A percentile compares a stretch with the other conserved stretches of the same genome.
These are phyloP conservation scores for Spiromastix sp. DNA, from an alignment of 2,329 filamentous ascomycete species.

Conservation along the genomic window DNA sequence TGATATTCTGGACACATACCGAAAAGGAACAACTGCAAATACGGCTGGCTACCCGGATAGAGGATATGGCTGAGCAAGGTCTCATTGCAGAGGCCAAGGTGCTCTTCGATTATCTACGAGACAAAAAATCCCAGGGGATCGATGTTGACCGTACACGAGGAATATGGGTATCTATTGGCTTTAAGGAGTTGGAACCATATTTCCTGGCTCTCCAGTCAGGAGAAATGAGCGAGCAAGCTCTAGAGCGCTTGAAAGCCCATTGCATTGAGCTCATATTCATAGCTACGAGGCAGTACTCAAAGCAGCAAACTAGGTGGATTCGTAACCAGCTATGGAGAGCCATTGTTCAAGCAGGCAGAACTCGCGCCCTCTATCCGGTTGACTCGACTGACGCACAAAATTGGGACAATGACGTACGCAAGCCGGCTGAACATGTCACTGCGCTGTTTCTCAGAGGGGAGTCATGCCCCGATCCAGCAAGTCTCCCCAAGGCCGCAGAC, in stretches of 20 bases:
- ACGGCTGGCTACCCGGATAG: constrained; percentile 66
- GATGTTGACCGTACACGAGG: constrained; percentile 64
- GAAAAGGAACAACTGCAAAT: constrained; percentile 55
- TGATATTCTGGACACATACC: constrained; percentile 83
- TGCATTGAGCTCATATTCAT: constrained; percentile 68
- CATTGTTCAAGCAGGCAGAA: constrained; percentile 45
- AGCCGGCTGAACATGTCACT: constrained; percentile 54
- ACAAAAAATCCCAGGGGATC: constrained; percentile 38
- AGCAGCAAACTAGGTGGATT: constrained; percentile 78
- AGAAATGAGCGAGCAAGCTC: constrained; percentile 23
- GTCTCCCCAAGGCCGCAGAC: constrained; percentile 48
- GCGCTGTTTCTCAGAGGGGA: constrained; percentile 51
- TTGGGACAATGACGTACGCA: constrained; percentile 56
- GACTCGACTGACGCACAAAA: constrained; percentile 61
- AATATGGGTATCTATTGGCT: constrained; percentile 95
- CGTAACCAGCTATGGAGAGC: constrained; percentile 67
- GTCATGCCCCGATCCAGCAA: constrained; percentile 43
- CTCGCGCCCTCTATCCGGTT: constrained; percentile 60
- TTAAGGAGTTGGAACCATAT: constrained; percentile 78
- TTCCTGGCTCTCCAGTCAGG: constrained; percentile 36
- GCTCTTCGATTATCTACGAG: constrained; percentile 40
- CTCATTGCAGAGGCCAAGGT: constrained; percentile 52
- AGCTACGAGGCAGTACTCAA: constrained; percentile 80
- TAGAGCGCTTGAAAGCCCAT: constrained; percentile 45
- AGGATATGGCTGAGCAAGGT: constrained; percentile 66